Percentiles rank a stretch among this genome's conserved stretches.
phyloP scores from a whole-genome alignment of 2,329 filamentous ascomycete species.

The Paecilomyces formosus region DNA sequence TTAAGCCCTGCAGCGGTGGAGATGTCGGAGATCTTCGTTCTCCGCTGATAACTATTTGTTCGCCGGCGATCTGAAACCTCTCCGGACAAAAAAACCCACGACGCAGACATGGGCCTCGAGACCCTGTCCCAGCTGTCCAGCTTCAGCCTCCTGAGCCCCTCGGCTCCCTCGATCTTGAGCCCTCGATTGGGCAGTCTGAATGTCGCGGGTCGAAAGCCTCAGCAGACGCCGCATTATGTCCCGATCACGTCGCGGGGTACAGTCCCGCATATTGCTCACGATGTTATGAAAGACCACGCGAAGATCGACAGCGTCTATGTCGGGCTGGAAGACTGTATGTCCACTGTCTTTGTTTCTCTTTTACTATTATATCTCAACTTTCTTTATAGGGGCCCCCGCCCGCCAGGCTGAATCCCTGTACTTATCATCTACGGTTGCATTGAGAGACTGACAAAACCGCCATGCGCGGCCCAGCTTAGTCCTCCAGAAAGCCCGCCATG shows the following conservation, averaged over 20 bases:
- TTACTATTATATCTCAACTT: neutral
- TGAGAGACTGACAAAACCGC: slow-evolving; percentile 21
- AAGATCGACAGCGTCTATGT: slow-evolving; percentile 65
- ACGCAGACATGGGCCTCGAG: slow-evolving; percentile 20
- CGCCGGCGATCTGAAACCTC: neutral
- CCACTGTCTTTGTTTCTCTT: neutral
- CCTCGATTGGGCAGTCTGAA: slow-evolving; percentile 63
- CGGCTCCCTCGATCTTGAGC: slow-evolving; percentile 23
- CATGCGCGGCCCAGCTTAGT: slow-evolving; percentile 42
- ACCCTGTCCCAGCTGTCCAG: slow-evolving; percentile 23
- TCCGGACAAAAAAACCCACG: neutral
- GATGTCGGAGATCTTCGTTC: neutral
- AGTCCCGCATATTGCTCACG: slow-evolving; percentile 82
- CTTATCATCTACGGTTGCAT: slow-evolving; percentile 9
- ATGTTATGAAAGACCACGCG: slow-evolving; percentile 63
- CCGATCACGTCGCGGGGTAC: slow-evolving; percentile 74
- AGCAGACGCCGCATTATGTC: slow-evolving; percentile 78
- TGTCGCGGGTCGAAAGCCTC: slow-evolving; percentile 54
- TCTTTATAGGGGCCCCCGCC: neutral
- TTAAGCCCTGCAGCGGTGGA: neutral
- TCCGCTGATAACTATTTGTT: neutral
- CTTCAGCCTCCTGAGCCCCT: slow-evolving; percentile 28
- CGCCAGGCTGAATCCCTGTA: neutral
- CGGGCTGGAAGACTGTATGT: slow-evolving; percentile 86
- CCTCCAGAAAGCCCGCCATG: slow-evolving; percentile 50